Evolutionary conservation across 352 stramenopile genomes (phyloP).

Genomic region (Globisporangium camurandrum): DNA sequence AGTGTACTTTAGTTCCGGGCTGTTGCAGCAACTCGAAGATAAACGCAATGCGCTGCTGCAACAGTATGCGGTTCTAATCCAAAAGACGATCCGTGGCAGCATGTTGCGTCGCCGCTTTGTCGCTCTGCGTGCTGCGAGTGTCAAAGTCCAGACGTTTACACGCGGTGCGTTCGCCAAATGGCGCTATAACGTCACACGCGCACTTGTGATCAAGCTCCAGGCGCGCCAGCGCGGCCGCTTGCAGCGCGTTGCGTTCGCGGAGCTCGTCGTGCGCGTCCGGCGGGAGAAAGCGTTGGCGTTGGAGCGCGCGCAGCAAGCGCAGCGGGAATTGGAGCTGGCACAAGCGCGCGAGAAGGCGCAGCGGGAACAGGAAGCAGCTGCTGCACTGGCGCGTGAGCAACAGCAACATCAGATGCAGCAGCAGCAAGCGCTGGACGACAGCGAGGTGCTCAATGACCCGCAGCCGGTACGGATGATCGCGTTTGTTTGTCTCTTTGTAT

Average conservation of each 20-base stretch:
- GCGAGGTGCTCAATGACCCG: constrained; percentile 32
- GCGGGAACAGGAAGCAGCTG: constrained; percentile 6
- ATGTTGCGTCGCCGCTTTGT: constrained; percentile 52
- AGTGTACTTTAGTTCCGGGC: constrained; percentile 84
- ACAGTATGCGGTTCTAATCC: constrained; percentile 63
- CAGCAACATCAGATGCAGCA: constrained; percentile 19
- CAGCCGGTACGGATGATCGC: constrained; percentile 56
- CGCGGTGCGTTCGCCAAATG: constrained; percentile 28
- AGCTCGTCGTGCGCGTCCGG: constrained; percentile 37
- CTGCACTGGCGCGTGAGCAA: constrained; percentile 24
- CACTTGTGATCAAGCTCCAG: constrained; percentile 47
- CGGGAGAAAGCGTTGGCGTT: constrained; percentile 29
- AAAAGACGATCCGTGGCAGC: constrained; percentile 64
- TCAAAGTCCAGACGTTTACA: constrained; percentile 44
- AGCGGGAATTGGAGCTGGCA: constrained; percentile 25
- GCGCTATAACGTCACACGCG: constrained; percentile 39
- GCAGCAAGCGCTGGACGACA: constrained; percentile 16
- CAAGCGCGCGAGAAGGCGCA: constrained; percentile 21
- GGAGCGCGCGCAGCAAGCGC: constrained; percentile 31
- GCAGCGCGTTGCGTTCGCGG: constrained; percentile 45
- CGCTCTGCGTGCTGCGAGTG: constrained; percentile 27
- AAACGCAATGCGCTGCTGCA: constrained; percentile 68
- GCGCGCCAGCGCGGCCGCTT: constrained; percentile 43
- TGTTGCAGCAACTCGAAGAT: constrained; percentile 89
- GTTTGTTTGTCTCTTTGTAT: neutral